Evolutionary conservation across 805 yeast genomes (phyloP).

Genomic region (Hanseniaspora meyeri): DNA sequence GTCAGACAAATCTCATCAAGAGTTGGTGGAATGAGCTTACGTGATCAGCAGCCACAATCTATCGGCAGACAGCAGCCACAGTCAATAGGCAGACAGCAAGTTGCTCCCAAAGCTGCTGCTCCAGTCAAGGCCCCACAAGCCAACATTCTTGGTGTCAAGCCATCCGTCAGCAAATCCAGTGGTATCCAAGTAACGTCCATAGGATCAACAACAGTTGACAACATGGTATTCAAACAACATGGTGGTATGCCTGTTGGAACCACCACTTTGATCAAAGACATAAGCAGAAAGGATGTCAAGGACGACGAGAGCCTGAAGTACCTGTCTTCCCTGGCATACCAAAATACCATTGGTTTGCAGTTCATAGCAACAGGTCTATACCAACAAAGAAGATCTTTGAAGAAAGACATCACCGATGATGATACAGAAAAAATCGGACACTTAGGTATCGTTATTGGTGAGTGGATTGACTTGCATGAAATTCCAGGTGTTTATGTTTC

Average conservation of each 20-base stretch:
- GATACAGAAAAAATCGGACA: conserved; percentile 6
- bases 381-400: conserved; percentile 11
- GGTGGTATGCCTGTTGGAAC: conserved; percentile 12
- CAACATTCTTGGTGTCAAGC: conserved; percentile 6
- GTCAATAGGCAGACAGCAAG: conserved; percentile 22
- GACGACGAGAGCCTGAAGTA: conserved; percentile 3
- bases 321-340: background rate
- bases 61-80: conserved; percentile 20
- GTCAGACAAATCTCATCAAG: conserved; percentile 2
- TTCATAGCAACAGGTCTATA: conserved; percentile 11
- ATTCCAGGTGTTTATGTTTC: conserved; percentile 13
- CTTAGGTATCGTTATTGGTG: conserved; percentile 9
- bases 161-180: conserved; percentile 11
- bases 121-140: background rate
- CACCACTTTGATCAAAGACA: conserved; percentile 7
- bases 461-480: conserved; percentile 11
- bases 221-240: conserved; percentile 8
- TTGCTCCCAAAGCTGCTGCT: conserved; percentile 78
- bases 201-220: conserved; percentile 6
- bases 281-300: background rate
- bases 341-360: conserved; percentile 10
- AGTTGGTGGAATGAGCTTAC: background rate
- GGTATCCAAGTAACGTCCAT: conserved; percentile 10
- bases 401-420: conserved; percentile 2
- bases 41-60: conserved; percentile 4